phyloP scores from a whole-genome alignment of 2,329 filamentous ascomycete species.

The Pyrenophora teres region DNA sequence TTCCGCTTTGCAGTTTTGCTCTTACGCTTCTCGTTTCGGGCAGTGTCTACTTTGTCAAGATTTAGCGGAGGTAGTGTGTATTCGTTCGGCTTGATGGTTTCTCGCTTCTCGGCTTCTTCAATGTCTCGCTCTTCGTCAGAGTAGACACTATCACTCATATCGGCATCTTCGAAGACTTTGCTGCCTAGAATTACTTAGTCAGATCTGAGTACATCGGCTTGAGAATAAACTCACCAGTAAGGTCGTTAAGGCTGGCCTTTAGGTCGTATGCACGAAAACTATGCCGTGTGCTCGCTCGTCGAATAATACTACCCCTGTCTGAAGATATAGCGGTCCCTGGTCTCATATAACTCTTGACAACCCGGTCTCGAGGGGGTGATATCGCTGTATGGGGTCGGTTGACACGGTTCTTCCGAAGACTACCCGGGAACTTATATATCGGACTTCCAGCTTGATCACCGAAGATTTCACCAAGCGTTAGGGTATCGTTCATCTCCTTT shows the following conservation, averaged over 20 bases:
- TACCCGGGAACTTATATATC: conserved; percentile 24
- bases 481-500: conserved; percentile 4
- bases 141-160: conserved; percentile 40
- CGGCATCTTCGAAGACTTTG: conserved; percentile 37
- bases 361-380: conserved; percentile 13
- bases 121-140: conserved; percentile 37
- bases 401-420: conserved; percentile 29
- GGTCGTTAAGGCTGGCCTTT: conserved; percentile 32
- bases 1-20: conserved; percentile 18
- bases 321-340: conserved; percentile 21
- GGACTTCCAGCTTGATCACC: conserved; percentile 16
- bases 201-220: no score
- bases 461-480: conserved; percentile 14
- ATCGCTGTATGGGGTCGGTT: conserved; percentile 21
- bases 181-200: conserved; percentile 7
- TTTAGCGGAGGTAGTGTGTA: conserved; percentile 32
- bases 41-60: conserved; percentile 19
- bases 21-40: conserved; percentile 21
- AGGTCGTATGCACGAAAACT: conserved; percentile 29
- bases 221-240: conserved; percentile 11
- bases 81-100: conserved; percentile 27
- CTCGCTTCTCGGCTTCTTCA: conserved; percentile 29
- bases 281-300: conserved; percentile 23
- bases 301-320: conserved; percentile 3
- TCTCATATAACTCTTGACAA: conserved; percentile 21